phyloP scores from a whole-genome alignment of 2,329 filamentous ascomycete genomes.

The Didymella arachidicola region DNA sequence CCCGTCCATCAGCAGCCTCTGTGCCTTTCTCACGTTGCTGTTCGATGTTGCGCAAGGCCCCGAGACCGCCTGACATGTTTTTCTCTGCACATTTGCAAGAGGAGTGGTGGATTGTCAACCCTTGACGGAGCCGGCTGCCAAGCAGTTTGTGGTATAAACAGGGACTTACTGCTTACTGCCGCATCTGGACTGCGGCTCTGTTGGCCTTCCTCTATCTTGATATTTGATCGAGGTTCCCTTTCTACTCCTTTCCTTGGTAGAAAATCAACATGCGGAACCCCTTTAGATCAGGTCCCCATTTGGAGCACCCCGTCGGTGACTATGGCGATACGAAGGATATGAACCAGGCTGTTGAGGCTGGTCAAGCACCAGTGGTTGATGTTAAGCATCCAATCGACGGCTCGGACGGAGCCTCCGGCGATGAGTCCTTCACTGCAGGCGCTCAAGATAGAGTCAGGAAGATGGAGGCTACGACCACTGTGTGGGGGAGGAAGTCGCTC shows the following conservation, averaged over 20 bases:
- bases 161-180: background rate
- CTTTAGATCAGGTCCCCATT: slow-evolving; percentile 4
- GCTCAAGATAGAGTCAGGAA: slow-evolving; percentile 51
- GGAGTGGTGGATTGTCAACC: background rate
- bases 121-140: slow-evolving; percentile 5
- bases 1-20: slow-evolving; percentile 7
- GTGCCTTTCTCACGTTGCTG: slow-evolving; percentile 1
- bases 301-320: slow-evolving; percentile 10
- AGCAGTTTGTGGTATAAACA: slow-evolving; percentile 8
- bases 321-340: slow-evolving; percentile 15
- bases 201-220: background rate
- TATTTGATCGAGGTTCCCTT: background rate
- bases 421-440: slow-evolving; percentile 14
- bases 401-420: slow-evolving; percentile 5
- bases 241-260: background rate
- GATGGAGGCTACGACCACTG: slow-evolving; percentile 52
- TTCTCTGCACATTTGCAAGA: slow-evolving; percentile 11
- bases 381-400: slow-evolving; percentile 20
- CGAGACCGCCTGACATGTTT: slow-evolving; percentile 1
- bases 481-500: slow-evolving; percentile 51
- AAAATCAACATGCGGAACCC: slow-evolving; percentile 9
- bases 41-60: slow-evolving; percentile 9
- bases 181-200: background rate
- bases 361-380: slow-evolving; percentile 17
- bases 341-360: slow-evolving; percentile 21